Evolutionary conservation across 768 basidiomycete genomes (phyloP).

Genomic region (Terana coerulea): DNA sequence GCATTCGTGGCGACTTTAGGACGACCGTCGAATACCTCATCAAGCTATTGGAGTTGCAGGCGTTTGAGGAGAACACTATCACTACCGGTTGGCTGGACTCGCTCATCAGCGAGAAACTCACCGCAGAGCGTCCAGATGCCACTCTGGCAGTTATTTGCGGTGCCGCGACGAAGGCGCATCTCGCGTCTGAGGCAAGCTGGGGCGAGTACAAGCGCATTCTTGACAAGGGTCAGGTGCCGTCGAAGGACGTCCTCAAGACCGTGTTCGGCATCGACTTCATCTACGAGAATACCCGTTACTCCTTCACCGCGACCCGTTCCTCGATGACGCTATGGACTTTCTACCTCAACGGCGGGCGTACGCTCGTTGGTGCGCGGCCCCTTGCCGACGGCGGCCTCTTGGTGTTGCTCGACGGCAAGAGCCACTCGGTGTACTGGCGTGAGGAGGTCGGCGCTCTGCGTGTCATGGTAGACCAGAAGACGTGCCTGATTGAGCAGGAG

Average conservation of each 20-base stretch:
- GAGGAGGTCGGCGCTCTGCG: constrained; percentile 95
- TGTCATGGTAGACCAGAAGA: constrained; percentile 95
- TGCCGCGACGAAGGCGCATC: constrained; percentile 91
- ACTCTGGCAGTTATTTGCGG: constrained; percentile 95
- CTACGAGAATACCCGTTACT: constrained; percentile 92
- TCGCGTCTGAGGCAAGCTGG: constrained; percentile 87
- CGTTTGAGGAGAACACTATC: constrained; percentile 96
- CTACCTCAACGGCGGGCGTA: constrained; percentile 93
- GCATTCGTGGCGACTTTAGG: constrained; percentile 97
- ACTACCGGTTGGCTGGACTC: constrained; percentile 99
- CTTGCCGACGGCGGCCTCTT: constrained; percentile 95
- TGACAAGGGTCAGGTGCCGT: constrained; percentile 97
- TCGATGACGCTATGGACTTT: constrained; percentile 89
- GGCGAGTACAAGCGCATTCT: constrained; percentile 91
- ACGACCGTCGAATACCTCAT: constrained; percentile 99
- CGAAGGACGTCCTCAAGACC: constrained; percentile 91
- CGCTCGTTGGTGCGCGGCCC: constrained; percentile 86
- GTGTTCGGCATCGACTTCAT: constrained; percentile 98
- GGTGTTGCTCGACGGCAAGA: constrained; percentile 86
- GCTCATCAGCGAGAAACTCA: constrained; percentile 94
- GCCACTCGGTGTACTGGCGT: constrained; percentile 97
- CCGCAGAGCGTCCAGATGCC: constrained; percentile 92
- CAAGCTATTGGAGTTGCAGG: constrained; percentile 92
- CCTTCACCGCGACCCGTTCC: constrained; percentile 91
- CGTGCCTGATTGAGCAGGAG: constrained; percentile 98